Evolutionary conservation across 2,329 filamentous ascomycete species (phyloP).

Genomic region (Huntiella omanensis): DNA sequence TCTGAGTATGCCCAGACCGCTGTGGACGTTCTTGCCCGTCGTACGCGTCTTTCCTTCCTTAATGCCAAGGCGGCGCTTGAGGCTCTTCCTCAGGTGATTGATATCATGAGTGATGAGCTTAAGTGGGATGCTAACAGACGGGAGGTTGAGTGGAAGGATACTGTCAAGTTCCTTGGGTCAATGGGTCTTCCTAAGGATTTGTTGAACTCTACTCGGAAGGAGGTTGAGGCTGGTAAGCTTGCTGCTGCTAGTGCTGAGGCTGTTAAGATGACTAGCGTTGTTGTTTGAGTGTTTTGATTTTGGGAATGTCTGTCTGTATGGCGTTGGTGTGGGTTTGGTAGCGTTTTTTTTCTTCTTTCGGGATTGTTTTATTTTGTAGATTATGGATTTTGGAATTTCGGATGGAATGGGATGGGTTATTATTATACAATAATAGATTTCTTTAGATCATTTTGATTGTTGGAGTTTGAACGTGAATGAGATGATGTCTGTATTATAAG

Average conservation of each 20-base stretch:
- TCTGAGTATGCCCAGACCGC: constrained; percentile 88
- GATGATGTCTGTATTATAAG: no score
- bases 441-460: no score
- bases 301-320: background rate
- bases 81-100: constrained; percentile 66
- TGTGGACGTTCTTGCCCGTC: constrained; percentile 68
- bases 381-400: background rate
- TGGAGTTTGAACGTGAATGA: no score
- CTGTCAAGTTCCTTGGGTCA: constrained; percentile 39
- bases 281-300: background rate
- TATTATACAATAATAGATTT: no score
- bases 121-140: constrained; percentile 57
- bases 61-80: constrained; percentile 84
- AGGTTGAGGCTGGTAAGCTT: constrained; percentile 41
- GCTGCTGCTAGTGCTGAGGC: constrained; percentile 37
- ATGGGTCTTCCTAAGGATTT: constrained; percentile 47
- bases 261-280: background rate
- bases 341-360: background rate
- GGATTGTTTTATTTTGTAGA: background rate
- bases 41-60: constrained; percentile 72
- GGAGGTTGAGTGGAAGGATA: constrained; percentile 65
- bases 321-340: background rate
- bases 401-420: no score
- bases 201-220: constrained; percentile 35
- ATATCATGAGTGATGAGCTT: constrained; percentile 73